Evolutionary conservation across 1,284 basidiomycete species (phyloP).

Genomic region (Austroboletus niveus): DNA sequence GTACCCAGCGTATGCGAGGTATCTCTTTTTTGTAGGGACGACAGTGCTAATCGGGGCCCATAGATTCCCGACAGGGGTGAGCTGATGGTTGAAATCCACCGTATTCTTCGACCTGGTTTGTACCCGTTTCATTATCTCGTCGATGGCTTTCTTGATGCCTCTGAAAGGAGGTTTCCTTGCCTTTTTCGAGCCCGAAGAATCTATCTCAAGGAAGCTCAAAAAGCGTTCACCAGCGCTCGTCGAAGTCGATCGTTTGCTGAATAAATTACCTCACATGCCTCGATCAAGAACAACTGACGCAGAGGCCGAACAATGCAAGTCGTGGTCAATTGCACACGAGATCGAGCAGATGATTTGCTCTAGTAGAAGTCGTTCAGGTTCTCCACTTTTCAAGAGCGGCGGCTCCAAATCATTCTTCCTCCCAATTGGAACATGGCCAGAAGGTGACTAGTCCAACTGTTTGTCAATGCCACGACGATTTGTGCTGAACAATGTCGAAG

Average conservation of each 20-base stretch:
- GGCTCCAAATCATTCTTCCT: slow-evolving; percentile 2
- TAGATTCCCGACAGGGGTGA: slow-evolving; percentile 5
- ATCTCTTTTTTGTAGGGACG: not conserved
- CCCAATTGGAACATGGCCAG: slow-evolving; percentile 8
- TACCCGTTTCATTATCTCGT: not conserved
- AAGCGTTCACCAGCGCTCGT: slow-evolving; percentile 1
- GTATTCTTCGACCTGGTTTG: slow-evolving; percentile 6
- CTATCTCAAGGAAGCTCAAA: slow-evolving; percentile 1
- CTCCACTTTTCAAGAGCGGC: not conserved
- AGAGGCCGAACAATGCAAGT: not conserved
- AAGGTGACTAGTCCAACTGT: not conserved
- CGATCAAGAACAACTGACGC: not conserved
- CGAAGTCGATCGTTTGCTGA: slow-evolving; percentile 7
- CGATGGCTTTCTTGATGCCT: not conserved
- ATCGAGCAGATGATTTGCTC: not conserved
- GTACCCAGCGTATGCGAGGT: slow-evolving; percentile 3
- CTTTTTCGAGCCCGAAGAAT: slow-evolving; percentile 6
- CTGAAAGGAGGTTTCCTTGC: slow-evolving; percentile 3
- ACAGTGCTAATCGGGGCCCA: not conserved
- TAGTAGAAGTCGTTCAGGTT: not conserved
- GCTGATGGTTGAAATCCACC: slow-evolving; percentile 5
- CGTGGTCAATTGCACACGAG: slow-evolving; percentile 5
- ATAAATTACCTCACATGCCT: slow-evolving; percentile 5
- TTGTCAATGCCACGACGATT: not conserved
- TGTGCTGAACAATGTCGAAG: not conserved